Conservation (phyloP, 331 rosid genomes). For the Telfairia occidentalis region DNA sequence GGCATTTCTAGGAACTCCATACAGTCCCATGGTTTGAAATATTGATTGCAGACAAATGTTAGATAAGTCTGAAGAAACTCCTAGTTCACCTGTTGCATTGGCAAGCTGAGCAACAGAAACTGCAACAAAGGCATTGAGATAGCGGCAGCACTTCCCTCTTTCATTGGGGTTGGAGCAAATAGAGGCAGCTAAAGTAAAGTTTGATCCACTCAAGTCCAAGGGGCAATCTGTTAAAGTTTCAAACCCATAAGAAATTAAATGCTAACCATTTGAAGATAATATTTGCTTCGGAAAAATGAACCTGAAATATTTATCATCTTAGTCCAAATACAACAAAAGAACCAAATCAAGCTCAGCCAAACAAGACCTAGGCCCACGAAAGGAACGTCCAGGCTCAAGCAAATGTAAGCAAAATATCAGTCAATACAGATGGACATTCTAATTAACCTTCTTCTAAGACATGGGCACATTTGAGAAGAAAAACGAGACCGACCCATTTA, state of each 20-base stretch:
- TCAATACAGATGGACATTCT: neutral
- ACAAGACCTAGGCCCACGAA: neutral
- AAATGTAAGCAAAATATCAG: neutral
- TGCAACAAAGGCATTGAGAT: conserved; percentile 78
- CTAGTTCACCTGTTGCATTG: conserved; percentile 63
- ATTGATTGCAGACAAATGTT: conserved; percentile 56
- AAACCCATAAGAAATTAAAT: neutral
- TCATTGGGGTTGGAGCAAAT: conserved; percentile 50
- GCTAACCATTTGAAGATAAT: neutral
- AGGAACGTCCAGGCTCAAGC: neutral
- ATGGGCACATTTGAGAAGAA: neutral
- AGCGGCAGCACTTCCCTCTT: conserved; percentile 92
- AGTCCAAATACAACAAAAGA: neutral
- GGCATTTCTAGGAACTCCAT: conserved; percentile 74
- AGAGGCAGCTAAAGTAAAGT: conserved; percentile 69
- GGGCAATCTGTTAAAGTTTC: conserved; percentile 72
- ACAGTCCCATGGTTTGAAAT: conserved; percentile 45
- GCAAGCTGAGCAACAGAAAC: conserved; percentile 72
- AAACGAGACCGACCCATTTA: neutral
- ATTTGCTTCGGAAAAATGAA: neutral
- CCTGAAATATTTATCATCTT: neutral
- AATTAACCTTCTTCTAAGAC: neutral
- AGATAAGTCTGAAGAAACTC: conserved; percentile 56
- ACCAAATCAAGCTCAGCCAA: neutral
- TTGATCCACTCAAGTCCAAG: conserved; percentile 62